Evolutionary conservation across 2,329 filamentous ascomycete genomes (phyloP), one percentile per base, ranked within the genome.

Genomic region (Colletotrichum theobromicola): DNA sequence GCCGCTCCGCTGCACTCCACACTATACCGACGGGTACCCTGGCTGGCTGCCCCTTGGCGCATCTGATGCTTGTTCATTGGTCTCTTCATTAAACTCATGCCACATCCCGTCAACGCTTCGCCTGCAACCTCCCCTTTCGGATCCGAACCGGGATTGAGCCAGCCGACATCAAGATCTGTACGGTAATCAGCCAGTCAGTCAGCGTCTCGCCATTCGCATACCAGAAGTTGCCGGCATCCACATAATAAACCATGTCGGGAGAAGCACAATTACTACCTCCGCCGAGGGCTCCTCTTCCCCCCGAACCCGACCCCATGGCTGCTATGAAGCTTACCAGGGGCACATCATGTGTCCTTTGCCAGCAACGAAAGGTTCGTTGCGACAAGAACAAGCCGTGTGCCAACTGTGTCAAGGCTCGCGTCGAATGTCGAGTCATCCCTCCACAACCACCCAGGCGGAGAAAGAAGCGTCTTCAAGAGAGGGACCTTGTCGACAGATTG

Each of bases 321-420:
- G 82, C 84, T 70, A 82, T 89, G 77, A 91, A 91, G 82, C 82
- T 91, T 77, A 91, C 89, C 50, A 86, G 90, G 64, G 90, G 90
- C 73, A 90, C 90, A 75, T 91, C 89, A 75, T 96, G 94, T 79
- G 88, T 94, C 16, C 87, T 92, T 24, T 96, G 94, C 80, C 93
- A 95, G 81, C 93, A 94, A 81, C 91, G 93, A 75, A 95, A 95
- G 82, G 89, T 95, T 55, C 92, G 92, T 74, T 95, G 94, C 82
- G 92, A 95, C 82, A 93, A 93, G 83, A 90, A 89, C 78, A 92
- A 92, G 82, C 93, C 93, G 18, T 95, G 94, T 80, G 87, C 89
- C 78, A 93, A 93, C 82, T 95, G 93, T 80, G 85, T 91, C 80
- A 93, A 90, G 82, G 88, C 90, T 67, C 84, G 87, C 26, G 88